Evolutionary conservation across 2,329 filamentous ascomycete species (phyloP).

Genomic region (Tricladium varicosporioides): DNA sequence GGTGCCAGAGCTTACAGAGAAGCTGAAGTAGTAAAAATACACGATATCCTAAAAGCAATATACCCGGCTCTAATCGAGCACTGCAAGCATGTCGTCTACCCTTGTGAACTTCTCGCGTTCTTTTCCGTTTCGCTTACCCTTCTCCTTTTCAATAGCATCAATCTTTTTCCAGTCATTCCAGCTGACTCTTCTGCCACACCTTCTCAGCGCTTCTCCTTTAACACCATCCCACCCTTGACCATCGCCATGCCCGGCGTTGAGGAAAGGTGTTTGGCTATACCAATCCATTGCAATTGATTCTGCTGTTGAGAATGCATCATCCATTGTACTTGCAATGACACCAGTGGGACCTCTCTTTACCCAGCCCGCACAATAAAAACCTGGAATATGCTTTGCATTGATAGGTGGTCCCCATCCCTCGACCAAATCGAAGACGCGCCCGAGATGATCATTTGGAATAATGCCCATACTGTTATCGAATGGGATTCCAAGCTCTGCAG

Average conservation of each 20-base stretch:
- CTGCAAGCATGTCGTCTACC: constrained; percentile 55
- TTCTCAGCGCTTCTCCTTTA: constrained; percentile 53
- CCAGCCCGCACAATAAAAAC: constrained; percentile 93
- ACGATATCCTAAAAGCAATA: constrained; percentile 19
- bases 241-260: constrained; percentile 42
- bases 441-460: constrained; percentile 78
- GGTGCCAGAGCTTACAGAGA: constrained; percentile 93
- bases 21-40: constrained; percentile 56
- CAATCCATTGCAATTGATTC: constrained; percentile 84
- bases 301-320: constrained; percentile 86
- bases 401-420: constrained; percentile 14
- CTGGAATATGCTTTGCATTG: constrained; percentile 46
- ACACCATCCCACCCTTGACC: constrained; percentile 76
- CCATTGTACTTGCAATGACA: constrained; percentile 94
- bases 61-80: constrained; percentile 39
- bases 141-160: constrained; percentile 70
- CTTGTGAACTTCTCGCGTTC: constrained; percentile 69
- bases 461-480: constrained; percentile 75
- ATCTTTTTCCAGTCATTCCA: constrained; percentile 90
- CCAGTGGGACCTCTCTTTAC: constrained; percentile 93
- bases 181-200: constrained; percentile 61
- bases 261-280: constrained; percentile 46
- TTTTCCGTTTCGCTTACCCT: constrained; percentile 68
- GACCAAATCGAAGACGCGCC: constrained; percentile 56
- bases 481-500: constrained; percentile 69